Evolutionary conservation across 805 yeast species (phyloP).

Genomic region (Yarrowia sp.): DNA sequence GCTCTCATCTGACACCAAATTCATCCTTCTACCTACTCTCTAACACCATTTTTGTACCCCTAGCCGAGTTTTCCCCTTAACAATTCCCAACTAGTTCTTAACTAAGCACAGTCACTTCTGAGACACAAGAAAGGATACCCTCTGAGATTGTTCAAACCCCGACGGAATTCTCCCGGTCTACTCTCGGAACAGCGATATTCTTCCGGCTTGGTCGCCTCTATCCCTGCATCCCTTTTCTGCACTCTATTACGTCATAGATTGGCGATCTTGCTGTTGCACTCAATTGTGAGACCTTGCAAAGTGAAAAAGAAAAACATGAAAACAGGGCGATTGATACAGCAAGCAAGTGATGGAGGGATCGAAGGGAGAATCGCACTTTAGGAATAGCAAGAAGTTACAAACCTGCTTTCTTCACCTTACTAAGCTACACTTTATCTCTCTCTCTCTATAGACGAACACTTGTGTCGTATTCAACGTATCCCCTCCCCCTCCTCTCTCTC

Average conservation of each 20-base stretch:
- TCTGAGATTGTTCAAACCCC: too few relatives aligned
- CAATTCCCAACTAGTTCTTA: neutral
- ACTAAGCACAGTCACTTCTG: too few relatives aligned
- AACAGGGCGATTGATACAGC: neutral
- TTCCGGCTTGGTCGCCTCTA: too few relatives aligned
- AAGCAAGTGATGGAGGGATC: neutral
- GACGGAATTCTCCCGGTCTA: too few relatives aligned
- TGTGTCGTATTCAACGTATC: constrained; percentile 4
- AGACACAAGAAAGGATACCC: too few relatives aligned
- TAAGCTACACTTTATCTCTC: neutral
- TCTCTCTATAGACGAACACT: neutral
- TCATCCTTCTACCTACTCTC: too few relatives aligned
- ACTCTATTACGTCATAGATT: constrained; percentile 11
- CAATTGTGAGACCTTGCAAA: neutral
- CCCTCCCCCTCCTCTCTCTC: neutral
- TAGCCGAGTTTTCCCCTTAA: neutral
- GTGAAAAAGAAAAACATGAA: neutral
- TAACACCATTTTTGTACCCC: too few relatives aligned
- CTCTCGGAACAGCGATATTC: too few relatives aligned
- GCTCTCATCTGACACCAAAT: too few relatives aligned
- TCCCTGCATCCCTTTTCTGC: neutral
- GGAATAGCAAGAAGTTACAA: too few relatives aligned
- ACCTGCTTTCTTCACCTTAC: neutral
- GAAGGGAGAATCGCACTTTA: neutral
- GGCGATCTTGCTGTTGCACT: constrained; percentile 10